A percentile compares a stretch with the other conserved stretches of the same genome.
Conservation (phyloP, 2,329 filamentous ascomycete species). For the Epichloe hybrida region DNA sequence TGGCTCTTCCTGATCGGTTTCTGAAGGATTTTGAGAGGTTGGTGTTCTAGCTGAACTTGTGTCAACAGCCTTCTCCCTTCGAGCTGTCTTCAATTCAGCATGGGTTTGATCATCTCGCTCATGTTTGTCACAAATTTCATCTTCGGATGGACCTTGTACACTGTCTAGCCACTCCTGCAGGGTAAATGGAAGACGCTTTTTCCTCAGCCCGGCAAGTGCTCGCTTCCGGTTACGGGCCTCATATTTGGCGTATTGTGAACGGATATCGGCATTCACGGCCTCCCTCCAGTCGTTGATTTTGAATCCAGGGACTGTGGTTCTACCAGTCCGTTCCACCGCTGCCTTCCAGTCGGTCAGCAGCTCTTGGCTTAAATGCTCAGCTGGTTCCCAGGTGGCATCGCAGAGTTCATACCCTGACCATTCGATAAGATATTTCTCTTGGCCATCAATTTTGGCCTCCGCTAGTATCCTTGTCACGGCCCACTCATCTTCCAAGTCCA, state of each 20-base stretch:
- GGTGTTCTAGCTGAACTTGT: too few species aligned
- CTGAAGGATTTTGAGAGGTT: too few species aligned
- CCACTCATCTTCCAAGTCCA: conserved; percentile 29
- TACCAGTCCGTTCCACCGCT: conserved; percentile 22
- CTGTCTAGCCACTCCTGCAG: too few species aligned
- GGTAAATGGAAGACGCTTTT: too few species aligned
- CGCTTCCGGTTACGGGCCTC: too few species aligned
- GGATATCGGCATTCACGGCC: conserved; percentile 15
- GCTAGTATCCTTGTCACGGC: conserved; percentile 38
- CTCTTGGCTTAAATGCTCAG: conserved; percentile 24
- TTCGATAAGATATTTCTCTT: conserved; percentile 20
- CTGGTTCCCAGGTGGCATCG: conserved; percentile 37
- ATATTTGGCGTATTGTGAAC: conserved; percentile 24
- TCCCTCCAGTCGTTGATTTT: conserved; percentile 24
- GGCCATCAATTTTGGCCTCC: conserved; percentile 21
- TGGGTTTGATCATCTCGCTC: too few species aligned
- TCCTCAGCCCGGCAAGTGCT: too few species aligned
- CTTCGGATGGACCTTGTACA: too few species aligned
- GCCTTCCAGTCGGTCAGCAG: conserved; percentile 30
- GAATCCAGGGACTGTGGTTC: conserved; percentile 21
- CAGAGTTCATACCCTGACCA: conserved; percentile 23
- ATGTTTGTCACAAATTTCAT: too few species aligned
- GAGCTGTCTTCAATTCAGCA: too few species aligned
- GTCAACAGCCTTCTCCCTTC: too few species aligned
- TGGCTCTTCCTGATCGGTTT: too few species aligned